phyloP scores from a whole-genome alignment of 768 basidiomycete genomes.

The Leccinum imitatum region DNA sequence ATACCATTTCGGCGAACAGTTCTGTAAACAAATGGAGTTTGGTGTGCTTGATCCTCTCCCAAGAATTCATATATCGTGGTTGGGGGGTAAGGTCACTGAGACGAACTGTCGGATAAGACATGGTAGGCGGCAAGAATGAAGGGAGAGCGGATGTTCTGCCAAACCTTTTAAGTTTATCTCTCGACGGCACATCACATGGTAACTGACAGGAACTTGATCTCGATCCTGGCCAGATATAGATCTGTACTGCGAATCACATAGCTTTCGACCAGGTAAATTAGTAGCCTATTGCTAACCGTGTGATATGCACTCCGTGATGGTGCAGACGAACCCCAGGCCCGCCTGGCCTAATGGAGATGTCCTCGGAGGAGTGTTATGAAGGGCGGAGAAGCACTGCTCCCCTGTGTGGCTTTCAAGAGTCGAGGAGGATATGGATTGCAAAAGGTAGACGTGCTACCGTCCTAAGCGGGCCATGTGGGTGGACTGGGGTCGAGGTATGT shows the following conservation, averaged over 20 bases:
- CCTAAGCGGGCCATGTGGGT: neutral
- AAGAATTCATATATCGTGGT: conserved; percentile 40
- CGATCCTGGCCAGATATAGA: neutral
- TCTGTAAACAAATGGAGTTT: conserved; percentile 55
- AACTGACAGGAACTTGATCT: conserved; percentile 1
- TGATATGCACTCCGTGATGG: neutral
- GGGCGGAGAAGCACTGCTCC: neutral
- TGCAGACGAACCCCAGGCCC: neutral
- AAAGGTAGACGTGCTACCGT: conserved; percentile 4
- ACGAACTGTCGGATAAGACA: conserved; percentile 33
- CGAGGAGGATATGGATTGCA: neutral
- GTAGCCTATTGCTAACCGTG: neutral
- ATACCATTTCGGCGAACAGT: conserved; percentile 60
- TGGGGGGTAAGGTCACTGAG: conserved; percentile 44
- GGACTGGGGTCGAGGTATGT: neutral
- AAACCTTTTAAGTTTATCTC: conserved; percentile 9
- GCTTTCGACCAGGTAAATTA: conserved; percentile 1
- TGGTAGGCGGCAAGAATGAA: conserved; percentile 5
- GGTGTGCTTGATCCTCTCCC: conserved; percentile 50
- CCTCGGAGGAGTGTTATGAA: conserved; percentile 6
- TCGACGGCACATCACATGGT: neutral
- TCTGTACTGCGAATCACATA: conserved; percentile 2
- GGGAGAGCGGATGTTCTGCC: neutral
- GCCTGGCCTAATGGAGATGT: neutral
- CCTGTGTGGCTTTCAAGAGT: neutral